Percentiles rank a stretch among this genome's conserved stretches.
These are phyloP conservation scores for Leccinum longicurvipes DNA, from an alignment of 768 basidiomycete genomes.

Conservation along the genomic window DNA sequence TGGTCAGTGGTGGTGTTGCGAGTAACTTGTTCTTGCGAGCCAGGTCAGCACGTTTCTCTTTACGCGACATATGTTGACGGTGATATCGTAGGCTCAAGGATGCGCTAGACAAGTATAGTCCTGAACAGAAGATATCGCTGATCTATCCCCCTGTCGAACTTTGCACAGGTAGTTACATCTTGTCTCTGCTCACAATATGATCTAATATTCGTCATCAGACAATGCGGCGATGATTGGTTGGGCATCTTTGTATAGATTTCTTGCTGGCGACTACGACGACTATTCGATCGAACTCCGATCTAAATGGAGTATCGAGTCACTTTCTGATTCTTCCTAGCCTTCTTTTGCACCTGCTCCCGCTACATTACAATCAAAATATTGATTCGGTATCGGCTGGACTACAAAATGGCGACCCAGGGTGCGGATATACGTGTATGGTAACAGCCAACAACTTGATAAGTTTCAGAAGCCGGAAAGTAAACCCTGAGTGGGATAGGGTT, in stretches of 20 bases:
- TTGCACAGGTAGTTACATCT: constrained; percentile 65
- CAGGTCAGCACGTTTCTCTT: constrained; percentile 41
- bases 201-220: constrained; percentile 44
- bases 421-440: background rate
- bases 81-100: constrained; percentile 30
- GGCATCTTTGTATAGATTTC: constrained; percentile 83
- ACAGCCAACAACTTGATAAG: background rate
- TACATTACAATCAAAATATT: background rate
- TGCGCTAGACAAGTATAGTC: constrained; percentile 25
- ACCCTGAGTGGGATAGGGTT: background rate
- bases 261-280: constrained; percentile 54
- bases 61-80: background rate
- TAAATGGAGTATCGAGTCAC: constrained; percentile 74
- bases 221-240: constrained; percentile 97
- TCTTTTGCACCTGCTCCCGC: background rate
- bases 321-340: background rate
- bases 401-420: background rate
- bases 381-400: too few species aligned
- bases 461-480: background rate
- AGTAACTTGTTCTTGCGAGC: constrained; percentile 71
- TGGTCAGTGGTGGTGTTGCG: constrained; percentile 92
- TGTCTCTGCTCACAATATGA: background rate
- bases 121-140: constrained; percentile 39
- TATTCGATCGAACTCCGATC: constrained; percentile 59
- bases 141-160: constrained; percentile 74